Percentiles rank a stretch among this genome's conserved stretches.
phyloP scores from a whole-genome alignment of 2,329 filamentous ascomycete genomes.

The Harringtonia aguacate region DNA sequence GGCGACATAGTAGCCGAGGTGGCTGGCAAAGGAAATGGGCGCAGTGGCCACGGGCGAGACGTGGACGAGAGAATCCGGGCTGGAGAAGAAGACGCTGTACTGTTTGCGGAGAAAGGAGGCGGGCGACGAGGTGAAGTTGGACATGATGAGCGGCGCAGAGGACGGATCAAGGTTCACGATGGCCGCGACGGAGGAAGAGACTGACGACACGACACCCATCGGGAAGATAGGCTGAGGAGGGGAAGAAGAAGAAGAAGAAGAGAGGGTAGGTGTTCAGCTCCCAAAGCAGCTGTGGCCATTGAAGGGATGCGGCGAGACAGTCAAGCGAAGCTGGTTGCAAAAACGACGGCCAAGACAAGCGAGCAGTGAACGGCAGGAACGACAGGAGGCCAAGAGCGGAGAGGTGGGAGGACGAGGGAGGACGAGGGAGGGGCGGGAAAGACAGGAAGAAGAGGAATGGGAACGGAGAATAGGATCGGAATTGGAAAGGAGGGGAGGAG shows the following conservation, averaged over 20 bases:
- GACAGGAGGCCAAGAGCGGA: not conserved
- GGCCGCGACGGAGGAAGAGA: not conserved
- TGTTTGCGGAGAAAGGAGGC: slow-evolving; percentile 7
- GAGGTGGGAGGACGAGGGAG: too few species aligned
- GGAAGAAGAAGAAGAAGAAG: not conserved
- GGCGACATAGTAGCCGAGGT: slow-evolving; percentile 30
- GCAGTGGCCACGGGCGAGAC: slow-evolving; percentile 17
- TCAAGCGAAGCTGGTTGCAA: not conserved
- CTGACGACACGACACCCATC: not conserved
- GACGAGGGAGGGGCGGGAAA: too few species aligned
- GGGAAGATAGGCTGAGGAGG: too few species aligned
- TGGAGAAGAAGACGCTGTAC: slow-evolving; percentile 13
- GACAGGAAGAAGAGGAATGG: too few species aligned
- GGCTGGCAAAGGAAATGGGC: slow-evolving; percentile 15
- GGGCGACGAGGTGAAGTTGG: slow-evolving; percentile 12
- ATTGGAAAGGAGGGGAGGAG: too few species aligned
- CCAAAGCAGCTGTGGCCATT: not conserved
- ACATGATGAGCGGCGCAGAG: slow-evolving; percentile 7
- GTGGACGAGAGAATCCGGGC: slow-evolving; percentile 14
- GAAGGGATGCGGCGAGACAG: not conserved
- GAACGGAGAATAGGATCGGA: too few species aligned
- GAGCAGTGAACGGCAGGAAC: not conserved
- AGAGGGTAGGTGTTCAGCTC: not conserved
- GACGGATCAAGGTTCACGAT: not conserved
- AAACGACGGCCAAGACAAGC: not conserved